Percentiles rank a stretch among this genome's conserved stretches.
phyloP scores from a whole-genome alignment of 805 yeast species.

The Candida hungchunana region DNA sequence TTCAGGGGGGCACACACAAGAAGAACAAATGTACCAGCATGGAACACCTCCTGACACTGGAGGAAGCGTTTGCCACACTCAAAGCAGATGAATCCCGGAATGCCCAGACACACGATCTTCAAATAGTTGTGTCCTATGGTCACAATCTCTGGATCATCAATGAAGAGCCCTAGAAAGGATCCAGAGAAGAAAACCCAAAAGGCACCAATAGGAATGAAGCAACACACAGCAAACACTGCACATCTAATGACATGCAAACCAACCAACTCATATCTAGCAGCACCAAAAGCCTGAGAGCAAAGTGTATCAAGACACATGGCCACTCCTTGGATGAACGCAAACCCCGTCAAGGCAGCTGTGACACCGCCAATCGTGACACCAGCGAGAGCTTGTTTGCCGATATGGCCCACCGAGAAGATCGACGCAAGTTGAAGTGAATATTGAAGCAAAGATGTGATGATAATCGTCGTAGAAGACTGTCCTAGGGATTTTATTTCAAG shows the following conservation, averaged over 20 bases:
- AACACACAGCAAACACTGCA: slow-evolving; percentile 24
- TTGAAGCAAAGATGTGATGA: neutral
- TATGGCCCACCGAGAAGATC: slow-evolving; percentile 43
- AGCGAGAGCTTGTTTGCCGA: slow-evolving; percentile 73
- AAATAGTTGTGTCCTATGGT: slow-evolving; percentile 49
- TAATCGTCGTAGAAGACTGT: slow-evolving; percentile 15
- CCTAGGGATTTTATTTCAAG: neutral
- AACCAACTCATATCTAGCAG: slow-evolving; percentile 62
- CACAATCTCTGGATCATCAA: neutral
- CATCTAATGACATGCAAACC: slow-evolving; percentile 74
- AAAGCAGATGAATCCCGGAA: slow-evolving; percentile 73
- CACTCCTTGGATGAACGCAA: slow-evolving; percentile 76
- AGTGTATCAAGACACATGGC: slow-evolving; percentile 78
- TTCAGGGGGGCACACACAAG: slow-evolving; percentile 67
- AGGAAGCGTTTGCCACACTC: slow-evolving; percentile 79
- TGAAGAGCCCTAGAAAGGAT: neutral
- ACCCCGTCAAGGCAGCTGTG: slow-evolving; percentile 72
- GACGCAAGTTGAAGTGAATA: neutral
- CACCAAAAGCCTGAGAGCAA: slow-evolving; percentile 82
- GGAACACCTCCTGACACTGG: slow-evolving; percentile 82
- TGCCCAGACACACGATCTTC: slow-evolving; percentile 52
- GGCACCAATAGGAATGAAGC: neutral
- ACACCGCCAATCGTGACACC: slow-evolving; percentile 79
- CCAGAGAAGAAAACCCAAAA: neutral
- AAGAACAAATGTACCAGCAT: slow-evolving; percentile 70